Evolutionary conservation across 768 basidiomycete species (phyloP).

Genomic region (Trametes sanguinea): DNA sequence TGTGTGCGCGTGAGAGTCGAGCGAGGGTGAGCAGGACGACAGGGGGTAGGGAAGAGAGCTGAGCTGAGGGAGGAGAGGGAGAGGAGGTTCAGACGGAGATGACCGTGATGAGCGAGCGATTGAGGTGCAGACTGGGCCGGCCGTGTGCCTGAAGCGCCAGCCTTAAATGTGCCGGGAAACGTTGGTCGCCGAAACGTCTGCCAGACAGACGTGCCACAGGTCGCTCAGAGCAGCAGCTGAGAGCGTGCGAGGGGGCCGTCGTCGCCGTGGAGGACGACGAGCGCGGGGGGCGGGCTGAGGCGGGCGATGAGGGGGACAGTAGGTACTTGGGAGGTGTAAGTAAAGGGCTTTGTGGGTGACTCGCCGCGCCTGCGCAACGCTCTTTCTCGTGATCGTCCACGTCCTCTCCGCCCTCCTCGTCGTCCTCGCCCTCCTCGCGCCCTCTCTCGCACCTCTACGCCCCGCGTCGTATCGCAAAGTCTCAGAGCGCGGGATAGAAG

Average conservation of each 20-base stretch:
- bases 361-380: conserved; percentile 9
- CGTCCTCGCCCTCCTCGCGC: neutral
- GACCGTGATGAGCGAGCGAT: neutral
- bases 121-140: neutral
- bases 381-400: conserved; percentile 15
- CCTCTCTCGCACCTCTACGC: neutral
- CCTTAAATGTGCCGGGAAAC: neutral
- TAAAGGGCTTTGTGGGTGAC: neutral
- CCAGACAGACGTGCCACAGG: neutral
- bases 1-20: no score
- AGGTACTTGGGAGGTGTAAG: neutral
- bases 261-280: neutral
- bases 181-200: neutral
- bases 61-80: neutral
- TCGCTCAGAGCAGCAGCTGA: no score
- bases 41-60: neutral
- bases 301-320: neutral
- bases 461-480: neutral
- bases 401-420: neutral
- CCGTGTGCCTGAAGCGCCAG: conserved; percentile 10
- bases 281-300: neutral
- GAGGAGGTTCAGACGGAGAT: neutral
- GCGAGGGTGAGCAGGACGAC: neutral
- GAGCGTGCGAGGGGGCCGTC: neutral
- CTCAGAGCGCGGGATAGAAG: no score